Evolutionary conservation across 2,329 filamentous ascomycete genomes (phyloP).

Genomic region (Penicillium sp.): DNA sequence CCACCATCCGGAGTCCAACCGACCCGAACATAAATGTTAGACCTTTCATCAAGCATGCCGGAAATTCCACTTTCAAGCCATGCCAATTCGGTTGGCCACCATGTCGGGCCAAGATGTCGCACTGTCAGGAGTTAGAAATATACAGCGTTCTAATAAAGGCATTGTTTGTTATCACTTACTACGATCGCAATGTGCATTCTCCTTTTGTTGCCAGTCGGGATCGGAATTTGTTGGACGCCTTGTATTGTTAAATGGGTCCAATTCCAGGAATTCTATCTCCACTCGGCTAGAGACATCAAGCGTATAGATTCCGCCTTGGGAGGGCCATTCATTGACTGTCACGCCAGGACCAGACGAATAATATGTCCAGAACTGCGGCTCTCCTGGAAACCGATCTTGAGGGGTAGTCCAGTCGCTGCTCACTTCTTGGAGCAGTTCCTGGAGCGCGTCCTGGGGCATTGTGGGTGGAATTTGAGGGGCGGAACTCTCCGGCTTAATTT

Average conservation of each 20-base stretch:
- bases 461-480: neutral
- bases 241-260: slow-evolving; percentile 4
- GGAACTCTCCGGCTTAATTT: neutral
- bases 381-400: neutral
- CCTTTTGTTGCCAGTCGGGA: neutral
- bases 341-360: neutral
- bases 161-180: neutral
- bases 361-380: neutral
- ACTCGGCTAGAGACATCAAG: slow-evolving; percentile 1
- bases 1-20: neutral
- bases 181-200: slow-evolving; percentile 1
- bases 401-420: neutral
- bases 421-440: neutral
- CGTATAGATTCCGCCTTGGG: neutral
- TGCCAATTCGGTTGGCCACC: slow-evolving; percentile 1
- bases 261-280: slow-evolving; percentile 2
- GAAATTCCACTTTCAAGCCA: neutral
- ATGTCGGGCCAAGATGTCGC: slow-evolving; percentile 1
- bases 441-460: neutral
- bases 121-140: slow-evolving; percentile 1
- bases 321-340: neutral
- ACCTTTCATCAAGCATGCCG: neutral
- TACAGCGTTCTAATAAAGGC: neutral
- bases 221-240: slow-evolving; percentile 1
- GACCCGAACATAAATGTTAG: neutral